phyloP scores from a whole-genome alignment of 1,284 basidiomycete genomes.

The Papiliotrema nemorosa region DNA sequence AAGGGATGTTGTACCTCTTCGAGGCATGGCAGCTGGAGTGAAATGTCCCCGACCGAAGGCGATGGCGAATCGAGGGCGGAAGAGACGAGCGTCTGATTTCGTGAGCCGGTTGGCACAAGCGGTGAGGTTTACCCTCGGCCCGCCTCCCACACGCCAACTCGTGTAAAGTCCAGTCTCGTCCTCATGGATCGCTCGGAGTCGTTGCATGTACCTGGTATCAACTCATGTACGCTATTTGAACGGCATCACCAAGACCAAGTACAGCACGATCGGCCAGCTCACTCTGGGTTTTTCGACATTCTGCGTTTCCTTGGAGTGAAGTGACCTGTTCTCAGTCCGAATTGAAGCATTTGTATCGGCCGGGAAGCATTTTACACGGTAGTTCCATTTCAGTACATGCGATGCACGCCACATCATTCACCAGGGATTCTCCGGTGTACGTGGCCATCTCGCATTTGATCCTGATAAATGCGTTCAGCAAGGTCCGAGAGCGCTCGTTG shows the following conservation, averaged over 20 bases:
- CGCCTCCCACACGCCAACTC: too few species aligned
- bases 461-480: not conserved
- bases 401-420: not conserved
- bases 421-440: not conserved
- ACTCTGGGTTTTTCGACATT: not conserved
- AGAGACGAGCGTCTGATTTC: too few species aligned
- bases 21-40: too few species aligned
- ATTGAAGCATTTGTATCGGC: too few species aligned
- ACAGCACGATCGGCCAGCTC: not conserved
- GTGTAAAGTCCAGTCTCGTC: too few species aligned
- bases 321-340: not conserved
- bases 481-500: not conserved
- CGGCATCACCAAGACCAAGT: not conserved
- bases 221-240: not conserved
- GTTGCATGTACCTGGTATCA: not conserved
- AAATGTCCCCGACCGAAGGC: too few species aligned
- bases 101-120: too few species aligned
- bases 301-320: not conserved
- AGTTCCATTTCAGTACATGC: not conserved
- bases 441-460: not conserved
- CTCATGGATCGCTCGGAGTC: too few species aligned
- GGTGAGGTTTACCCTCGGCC: too few species aligned
- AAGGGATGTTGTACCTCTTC: too few species aligned
- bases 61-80: too few species aligned
- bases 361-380: not conserved